phyloP scores from a whole-genome alignment of 2,329 filamentous ascomycete genomes.

The Colletotrichum gloeosporioides region DNA sequence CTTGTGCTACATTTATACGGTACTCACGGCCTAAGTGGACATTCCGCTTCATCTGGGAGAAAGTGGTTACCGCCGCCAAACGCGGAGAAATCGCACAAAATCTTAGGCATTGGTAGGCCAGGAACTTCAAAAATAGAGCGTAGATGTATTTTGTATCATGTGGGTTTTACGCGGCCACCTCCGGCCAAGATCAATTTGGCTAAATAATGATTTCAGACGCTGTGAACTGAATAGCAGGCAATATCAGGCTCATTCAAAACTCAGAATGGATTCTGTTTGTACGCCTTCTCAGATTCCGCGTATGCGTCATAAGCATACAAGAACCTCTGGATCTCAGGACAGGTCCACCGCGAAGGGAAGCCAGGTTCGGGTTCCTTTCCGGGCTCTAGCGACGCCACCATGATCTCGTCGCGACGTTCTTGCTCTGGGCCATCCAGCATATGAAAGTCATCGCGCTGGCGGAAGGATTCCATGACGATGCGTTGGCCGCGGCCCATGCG shows the following conservation, averaged over 20 bases:
- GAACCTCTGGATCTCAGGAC: conserved; percentile 20
- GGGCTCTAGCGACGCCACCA: conserved; percentile 8
- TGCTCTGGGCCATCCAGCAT: conserved; percentile 21
- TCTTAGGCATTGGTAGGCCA: neutral
- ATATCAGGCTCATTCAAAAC: neutral
- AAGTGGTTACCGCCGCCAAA: neutral
- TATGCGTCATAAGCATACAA: conserved; percentile 24
- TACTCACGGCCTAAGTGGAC: neutral
- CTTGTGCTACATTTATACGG: neutral
- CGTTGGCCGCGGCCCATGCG: conserved; percentile 17
- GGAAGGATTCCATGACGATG: conserved; percentile 23
- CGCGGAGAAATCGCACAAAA: neutral
- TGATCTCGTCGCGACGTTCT: conserved; percentile 15
- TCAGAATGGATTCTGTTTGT: conserved; percentile 23
- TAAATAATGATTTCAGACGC: neutral
- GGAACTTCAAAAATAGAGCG: neutral
- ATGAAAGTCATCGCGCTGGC: conserved; percentile 23
- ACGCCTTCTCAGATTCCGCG: conserved; percentile 25
- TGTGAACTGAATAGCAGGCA: neutral
- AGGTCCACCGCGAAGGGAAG: conserved; percentile 25
- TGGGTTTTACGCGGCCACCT: neutral
- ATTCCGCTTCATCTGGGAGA: neutral
- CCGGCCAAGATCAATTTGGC: neutral
- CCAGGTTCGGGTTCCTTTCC: neutral
- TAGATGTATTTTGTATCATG: neutral